Conservation (phyloP, 345 rosid species). For the Acer saccharum region DNA sequence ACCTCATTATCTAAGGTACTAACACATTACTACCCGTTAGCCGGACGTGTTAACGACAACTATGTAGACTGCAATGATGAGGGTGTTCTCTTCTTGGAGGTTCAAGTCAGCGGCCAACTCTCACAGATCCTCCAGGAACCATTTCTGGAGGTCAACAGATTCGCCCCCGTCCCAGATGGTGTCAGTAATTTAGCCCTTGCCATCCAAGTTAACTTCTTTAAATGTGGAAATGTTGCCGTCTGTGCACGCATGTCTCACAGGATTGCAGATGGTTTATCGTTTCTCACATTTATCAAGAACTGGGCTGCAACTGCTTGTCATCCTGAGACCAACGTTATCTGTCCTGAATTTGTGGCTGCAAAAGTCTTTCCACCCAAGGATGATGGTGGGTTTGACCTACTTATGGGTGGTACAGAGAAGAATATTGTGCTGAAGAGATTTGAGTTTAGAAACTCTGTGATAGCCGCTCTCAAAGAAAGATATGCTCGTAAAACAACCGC, state of each 20-base stretch:
- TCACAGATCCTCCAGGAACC: not conserved
- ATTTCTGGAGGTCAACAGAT: not conserved
- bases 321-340: not conserved
- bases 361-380: slow-evolving; percentile 44
- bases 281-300: slow-evolving; percentile 5
- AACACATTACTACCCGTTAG: not conserved
- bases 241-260: slow-evolving; percentile 3
- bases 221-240: not conserved
- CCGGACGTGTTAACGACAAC: not conserved
- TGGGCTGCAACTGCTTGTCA: slow-evolving; percentile 21
- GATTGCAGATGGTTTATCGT: slow-evolving; percentile 9
- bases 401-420: slow-evolving; percentile 31
- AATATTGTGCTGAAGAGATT: slow-evolving; percentile 40
- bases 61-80: slow-evolving; percentile 2
- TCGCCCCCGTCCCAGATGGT: not conserved
- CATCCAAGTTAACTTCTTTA: slow-evolving; percentile 6
- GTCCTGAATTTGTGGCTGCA: slow-evolving; percentile 37
- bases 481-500: not conserved
- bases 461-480: slow-evolving; percentile 33
- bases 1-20: not conserved
- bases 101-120: slow-evolving; percentile 2
- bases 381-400: slow-evolving; percentile 12
- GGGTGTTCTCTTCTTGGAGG: slow-evolving; percentile 1
- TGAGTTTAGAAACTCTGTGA: slow-evolving; percentile 31
- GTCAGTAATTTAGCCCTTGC: not conserved